Base-by-base conservation (phyloP, 768 basidiomycete species). In the Collybiopsis luxurians region DNA sequence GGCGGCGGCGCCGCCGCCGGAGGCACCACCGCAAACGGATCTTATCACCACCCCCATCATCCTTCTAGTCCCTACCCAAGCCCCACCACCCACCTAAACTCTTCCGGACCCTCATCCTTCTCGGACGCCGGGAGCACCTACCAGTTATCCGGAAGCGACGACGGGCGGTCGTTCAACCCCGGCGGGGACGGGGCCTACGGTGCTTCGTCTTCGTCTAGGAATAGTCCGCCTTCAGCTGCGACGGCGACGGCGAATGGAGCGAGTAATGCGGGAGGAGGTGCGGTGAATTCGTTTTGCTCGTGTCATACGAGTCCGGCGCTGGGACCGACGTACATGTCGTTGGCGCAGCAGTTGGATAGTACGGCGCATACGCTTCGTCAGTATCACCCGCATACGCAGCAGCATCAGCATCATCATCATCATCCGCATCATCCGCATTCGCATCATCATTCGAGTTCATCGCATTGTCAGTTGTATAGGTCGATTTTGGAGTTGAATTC, bases 221-320 rank as follows among this genome's bases (percentile, higher is more conserved):
- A 39, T 39, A 48, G 54, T 36, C 54, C 53, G 63, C 64, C 45
- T 62, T n/a, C n/a, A n/a, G n/a, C n/a, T n/a, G n/a, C n/a, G n/a
- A n/a, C n/a, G n/a, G n/a, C n/a, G n/a, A n/a, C n/a, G n/a, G n/a
- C n/a, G n/a, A n/a, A n/a, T n/a, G n/a, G n/a, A n/a, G n/a, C n/a
- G n/a, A n/a, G n/a, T n/a, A n/a, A n/a, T n/a, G n/a, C n/a, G n/a
- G n/a, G n/a, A n/a, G n/a, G n/a, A n/a, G n/a, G n/a, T n/a, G n/a
- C n/a, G n/a, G n/a, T n/a, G n/a, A n/a, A n/a, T n/a, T n/a, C 71
- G 3, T 78, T 78, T 57, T 90, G 89, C 64, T 63, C 82, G 21
- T 90, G 87, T 70, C 81, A 87, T 27, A 81, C 79, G 49, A 84
- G 76, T 64, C 83, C 87, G 43, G 82, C 77, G 0, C 77, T 80